Evolutionary conservation across 495 filamentous ascomycete species (phyloP).

Genomic region (Neurospora sp.): DNA sequence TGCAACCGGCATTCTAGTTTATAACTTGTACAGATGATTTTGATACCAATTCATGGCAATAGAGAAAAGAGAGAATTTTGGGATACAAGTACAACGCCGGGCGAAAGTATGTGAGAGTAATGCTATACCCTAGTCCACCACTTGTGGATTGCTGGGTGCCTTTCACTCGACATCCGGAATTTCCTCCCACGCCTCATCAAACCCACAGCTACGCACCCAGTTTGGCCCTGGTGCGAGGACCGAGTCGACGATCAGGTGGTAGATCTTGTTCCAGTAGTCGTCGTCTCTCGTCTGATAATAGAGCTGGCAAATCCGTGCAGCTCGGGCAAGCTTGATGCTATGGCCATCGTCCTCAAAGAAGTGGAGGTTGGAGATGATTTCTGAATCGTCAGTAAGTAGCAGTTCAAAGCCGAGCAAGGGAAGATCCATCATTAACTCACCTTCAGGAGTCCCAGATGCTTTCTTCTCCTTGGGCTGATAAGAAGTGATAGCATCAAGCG

Average conservation of each 20-base stretch:
- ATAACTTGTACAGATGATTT: not conserved
- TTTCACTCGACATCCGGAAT: slow-evolving; percentile 4
- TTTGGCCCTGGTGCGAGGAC: slow-evolving; percentile 32
- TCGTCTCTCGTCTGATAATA: slow-evolving; percentile 23
- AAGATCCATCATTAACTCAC: not conserved
- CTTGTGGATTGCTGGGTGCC: not conserved
- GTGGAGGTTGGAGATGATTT: slow-evolving; percentile 46
- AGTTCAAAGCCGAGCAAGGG: not conserved
- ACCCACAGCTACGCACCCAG: slow-evolving; percentile 50
- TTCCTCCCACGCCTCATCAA: slow-evolving; percentile 47
- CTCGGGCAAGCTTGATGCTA: slow-evolving; percentile 59
- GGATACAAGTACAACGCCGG: not conserved
- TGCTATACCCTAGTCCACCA: not conserved
- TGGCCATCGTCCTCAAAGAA: slow-evolving; percentile 67
- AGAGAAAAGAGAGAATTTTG: not conserved
- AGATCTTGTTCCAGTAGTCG: slow-evolving; percentile 56
- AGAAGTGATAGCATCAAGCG: slow-evolving; percentile 40
- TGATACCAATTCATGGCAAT: slow-evolving; percentile 15
- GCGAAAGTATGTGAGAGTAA: not conserved
- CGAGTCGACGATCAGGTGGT: slow-evolving; percentile 52
- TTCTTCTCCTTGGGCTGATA: slow-evolving; percentile 36
- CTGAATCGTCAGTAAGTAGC: slow-evolving; percentile 5
- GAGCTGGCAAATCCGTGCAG: slow-evolving; percentile 39
- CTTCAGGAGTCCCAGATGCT: not conserved
- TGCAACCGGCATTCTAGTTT: not conserved